Conservation (phyloP, 2,329 filamentous ascomycete genomes). For the Claviceps purpurea region DNA sequence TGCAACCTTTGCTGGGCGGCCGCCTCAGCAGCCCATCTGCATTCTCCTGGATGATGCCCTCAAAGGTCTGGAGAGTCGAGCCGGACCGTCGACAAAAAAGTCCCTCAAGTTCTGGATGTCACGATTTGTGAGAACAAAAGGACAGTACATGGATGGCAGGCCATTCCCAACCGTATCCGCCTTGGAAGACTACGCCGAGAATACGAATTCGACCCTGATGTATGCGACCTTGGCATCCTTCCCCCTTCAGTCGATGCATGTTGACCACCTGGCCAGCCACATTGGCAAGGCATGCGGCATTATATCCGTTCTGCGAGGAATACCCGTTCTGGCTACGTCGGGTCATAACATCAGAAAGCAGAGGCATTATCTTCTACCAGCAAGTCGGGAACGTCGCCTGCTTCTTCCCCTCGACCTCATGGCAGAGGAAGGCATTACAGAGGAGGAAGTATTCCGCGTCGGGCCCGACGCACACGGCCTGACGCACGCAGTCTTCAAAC, state of each 20-base stretch:
- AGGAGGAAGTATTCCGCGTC: conserved; percentile 78
- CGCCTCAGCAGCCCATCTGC: conserved; percentile 84
- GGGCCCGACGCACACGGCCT: conserved; percentile 69
- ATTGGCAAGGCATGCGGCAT: conserved; percentile 92
- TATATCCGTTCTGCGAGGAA: conserved; percentile 67
- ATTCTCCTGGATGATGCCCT: conserved; percentile 67
- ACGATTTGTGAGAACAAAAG: conserved; percentile 66
- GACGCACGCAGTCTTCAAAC: conserved; percentile 78
- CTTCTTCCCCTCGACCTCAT: conserved; percentile 82
- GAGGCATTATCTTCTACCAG: conserved; percentile 22
- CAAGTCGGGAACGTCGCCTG: conserved; percentile 38
- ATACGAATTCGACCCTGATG: conserved; percentile 84
- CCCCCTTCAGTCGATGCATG: conserved; percentile 66
- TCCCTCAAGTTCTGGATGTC: conserved; percentile 60
- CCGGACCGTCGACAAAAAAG: conserved; percentile 27
- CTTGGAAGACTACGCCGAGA: conserved; percentile 82
- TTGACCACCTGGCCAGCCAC: conserved; percentile 88
- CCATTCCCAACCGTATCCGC: conserved; percentile 62
- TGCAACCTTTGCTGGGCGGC: conserved; percentile 60
- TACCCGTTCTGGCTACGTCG: conserved; percentile 74
- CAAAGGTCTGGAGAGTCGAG: conserved; percentile 39
- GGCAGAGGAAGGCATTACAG: conserved; percentile 64
- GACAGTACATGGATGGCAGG: conserved; percentile 70
- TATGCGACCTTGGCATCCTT: conserved; percentile 75
- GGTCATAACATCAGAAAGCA: conserved; percentile 35